Conservation (phyloP, 257 asterid genomes). For the Coffea canephora region DNA sequence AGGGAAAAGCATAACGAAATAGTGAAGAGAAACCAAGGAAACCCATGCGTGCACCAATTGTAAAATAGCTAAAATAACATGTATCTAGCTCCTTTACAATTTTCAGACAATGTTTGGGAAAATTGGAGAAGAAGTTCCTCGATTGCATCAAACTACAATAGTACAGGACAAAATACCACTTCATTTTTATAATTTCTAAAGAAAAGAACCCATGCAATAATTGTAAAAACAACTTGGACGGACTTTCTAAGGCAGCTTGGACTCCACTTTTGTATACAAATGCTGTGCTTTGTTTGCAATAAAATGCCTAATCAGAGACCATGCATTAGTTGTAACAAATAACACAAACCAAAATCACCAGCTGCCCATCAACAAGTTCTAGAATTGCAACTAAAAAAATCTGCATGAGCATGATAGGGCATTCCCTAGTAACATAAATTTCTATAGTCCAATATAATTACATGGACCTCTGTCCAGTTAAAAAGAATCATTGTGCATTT, state of each 20-base stretch:
- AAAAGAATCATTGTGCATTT: neutral
- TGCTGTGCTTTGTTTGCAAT: neutral
- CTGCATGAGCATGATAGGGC: neutral
- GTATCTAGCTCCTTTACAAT: neutral
- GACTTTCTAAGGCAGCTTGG: neutral
- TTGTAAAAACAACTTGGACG: neutral
- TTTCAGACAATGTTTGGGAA: neutral
- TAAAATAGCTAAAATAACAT: no score
- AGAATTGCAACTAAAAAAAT: neutral
- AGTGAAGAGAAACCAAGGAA: neutral
- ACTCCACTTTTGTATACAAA: no score
- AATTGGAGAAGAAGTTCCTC: neutral
- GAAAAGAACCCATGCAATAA: neutral
- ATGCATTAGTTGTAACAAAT: no score
- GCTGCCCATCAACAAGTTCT: no score
- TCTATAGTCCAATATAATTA: neutral
- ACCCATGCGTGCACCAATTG: neutral
- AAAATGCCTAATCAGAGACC: neutral
- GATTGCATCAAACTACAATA: neutral
- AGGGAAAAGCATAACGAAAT: neutral
- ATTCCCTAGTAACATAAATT: neutral
- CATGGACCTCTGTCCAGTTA: neutral
- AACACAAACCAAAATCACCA: no score
- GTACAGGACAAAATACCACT: neutral
- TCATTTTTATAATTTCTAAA: neutral